Base-by-base conservation (phyloP, 139 green algal species). In the Pycnococcus provasolii region DNA sequence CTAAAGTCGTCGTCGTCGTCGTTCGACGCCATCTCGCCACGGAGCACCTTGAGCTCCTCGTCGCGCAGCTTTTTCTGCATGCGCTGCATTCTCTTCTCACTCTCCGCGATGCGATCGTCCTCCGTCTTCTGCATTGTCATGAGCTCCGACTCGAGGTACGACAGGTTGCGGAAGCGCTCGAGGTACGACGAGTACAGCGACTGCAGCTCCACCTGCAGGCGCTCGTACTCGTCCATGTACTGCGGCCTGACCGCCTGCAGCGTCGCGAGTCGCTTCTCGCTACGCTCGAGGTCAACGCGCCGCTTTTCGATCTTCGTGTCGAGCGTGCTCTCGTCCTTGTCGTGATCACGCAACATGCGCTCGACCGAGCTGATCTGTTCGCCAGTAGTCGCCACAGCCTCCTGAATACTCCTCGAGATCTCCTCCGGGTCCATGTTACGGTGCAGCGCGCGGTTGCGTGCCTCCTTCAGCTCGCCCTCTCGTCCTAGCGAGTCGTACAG, bases 141-240 rank as follows among this genome's bases (percentile, higher is more conserved):
- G 45, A 91, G 76, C 72, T 83, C 64, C 26, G 79, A 77, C 67
- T 91, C 81, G 39, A 95, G 75, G 62, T 81, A 95, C 77, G 91
- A 79, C 75, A 93, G 61, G 79, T 91, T 91, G 47, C 86, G 73
- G 68, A 79, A 80, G 40, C 72, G 68, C 73, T 86, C 79, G 42
- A 83, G 9, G 66, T 86, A 85, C 55, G 71, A 50, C 42, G 43
- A 44, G 44, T 85, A 90, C 58, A 92, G 68, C n/a, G 66, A 51
- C 26, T 85, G 79, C 53, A 94, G 75, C 74, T 94, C 77, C 5
- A 41, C 76, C 68, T 89, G 74, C 59, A 95, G 80, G 58, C 64
- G 67, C 74, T 94, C 89, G 57, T 88, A 88, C 74, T 94, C 86
- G 61, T 90, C 89, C 77, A 90, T 89, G 77, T 94, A 91, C 0